Base-by-base conservation (phyloP, 352 stramenopile species). In the Phytophthora citrophthora region DNA sequence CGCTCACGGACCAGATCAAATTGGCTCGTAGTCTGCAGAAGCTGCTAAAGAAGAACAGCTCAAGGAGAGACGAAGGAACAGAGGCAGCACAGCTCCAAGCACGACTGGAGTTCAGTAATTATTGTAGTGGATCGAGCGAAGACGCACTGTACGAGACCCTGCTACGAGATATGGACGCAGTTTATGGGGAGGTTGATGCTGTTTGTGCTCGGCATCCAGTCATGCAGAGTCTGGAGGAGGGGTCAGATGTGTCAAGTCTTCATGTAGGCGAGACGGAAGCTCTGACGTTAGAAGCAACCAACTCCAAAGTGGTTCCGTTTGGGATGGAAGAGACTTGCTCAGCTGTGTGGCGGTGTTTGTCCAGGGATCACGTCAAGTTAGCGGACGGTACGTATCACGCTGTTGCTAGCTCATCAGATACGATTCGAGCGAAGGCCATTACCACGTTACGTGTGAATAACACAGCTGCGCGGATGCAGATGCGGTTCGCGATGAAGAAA, bases 11-110 rank as follows among this genome's bases (percentile, higher is more conserved):
- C 16, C 77, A 89, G 54, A 66, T 87, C 56, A 79, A 83, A 50
- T 44, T 87, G 38, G 76, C 75, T 4, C 53, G 58, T 6, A 84
- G 75, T 60, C 68, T 89, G n/a, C 71, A 81, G 36, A 83, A 72
- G 12, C 36, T 81, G 16, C 57, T 88, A 5, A 73, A 70, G 20
- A 83, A 79, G 31, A 69, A 64, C 2, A 43, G 46, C 0, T 44
- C 38, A 0, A 64, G 44, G 46, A 64, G 60, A 47, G 53, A 64
- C 52, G 54, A 51, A 24, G 31, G 43, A 4, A 53, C 46, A 12
- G 64, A 72, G 46, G 38, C 47, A 6, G 47, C 52, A 12, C 52
- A 64, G 26, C 52, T 72, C 13, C 58, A 64, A 20, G 47, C 58
- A 12, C 18, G 64, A 43, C 41, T 72, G 8, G 58, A 72, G 44